These are phyloP conservation scores for Pilatotrama ljubarskyi DNA, from an alignment of 768 basidiomycete species.

Conservation along the genomic window DNA sequence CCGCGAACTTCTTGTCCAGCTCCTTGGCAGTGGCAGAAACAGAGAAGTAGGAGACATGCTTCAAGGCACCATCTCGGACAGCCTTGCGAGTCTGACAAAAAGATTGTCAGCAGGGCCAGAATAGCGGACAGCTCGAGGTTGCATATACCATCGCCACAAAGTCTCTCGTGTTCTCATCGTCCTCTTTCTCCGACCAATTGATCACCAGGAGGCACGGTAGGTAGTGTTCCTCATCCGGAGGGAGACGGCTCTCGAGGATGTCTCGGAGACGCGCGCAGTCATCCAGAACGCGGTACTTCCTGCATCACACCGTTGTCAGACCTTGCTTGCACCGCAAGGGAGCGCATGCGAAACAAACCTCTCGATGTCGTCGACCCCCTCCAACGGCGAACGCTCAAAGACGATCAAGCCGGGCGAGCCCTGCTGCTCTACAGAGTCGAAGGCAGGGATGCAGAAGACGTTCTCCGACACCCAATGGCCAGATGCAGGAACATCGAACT, in stretches of 20 bases:
- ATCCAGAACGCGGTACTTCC: slow-evolving; percentile 70
- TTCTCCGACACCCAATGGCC: slow-evolving; percentile 61
- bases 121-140: background rate
- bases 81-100: slow-evolving; percentile 51
- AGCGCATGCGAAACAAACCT: too few species aligned
- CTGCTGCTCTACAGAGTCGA: slow-evolving; percentile 24
- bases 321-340: too few species aligned
- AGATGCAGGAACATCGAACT: slow-evolving; percentile 68
- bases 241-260: slow-evolving; percentile 53
- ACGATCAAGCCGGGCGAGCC: slow-evolving; percentile 66
- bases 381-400: slow-evolving; percentile 74
- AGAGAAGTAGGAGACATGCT: slow-evolving; percentile 44
- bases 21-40: slow-evolving; percentile 55
- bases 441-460: slow-evolving; percentile 61
- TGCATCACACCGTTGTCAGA: slow-evolving; percentile 29
- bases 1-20: slow-evolving; percentile 55
- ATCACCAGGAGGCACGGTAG: slow-evolving; percentile 62
- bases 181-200: slow-evolving; percentile 53
- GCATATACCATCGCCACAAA: slow-evolving; percentile 60
- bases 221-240: slow-evolving; percentile 49
- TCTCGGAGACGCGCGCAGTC: slow-evolving; percentile 73
- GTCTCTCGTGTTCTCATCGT: slow-evolving; percentile 42
- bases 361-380: slow-evolving; percentile 60
- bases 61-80: slow-evolving; percentile 42
- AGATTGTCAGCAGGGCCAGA: background rate